Conservation (phyloP, 108 stramenopile genomes). For the Cyclostephanos tholiformis region DNA sequence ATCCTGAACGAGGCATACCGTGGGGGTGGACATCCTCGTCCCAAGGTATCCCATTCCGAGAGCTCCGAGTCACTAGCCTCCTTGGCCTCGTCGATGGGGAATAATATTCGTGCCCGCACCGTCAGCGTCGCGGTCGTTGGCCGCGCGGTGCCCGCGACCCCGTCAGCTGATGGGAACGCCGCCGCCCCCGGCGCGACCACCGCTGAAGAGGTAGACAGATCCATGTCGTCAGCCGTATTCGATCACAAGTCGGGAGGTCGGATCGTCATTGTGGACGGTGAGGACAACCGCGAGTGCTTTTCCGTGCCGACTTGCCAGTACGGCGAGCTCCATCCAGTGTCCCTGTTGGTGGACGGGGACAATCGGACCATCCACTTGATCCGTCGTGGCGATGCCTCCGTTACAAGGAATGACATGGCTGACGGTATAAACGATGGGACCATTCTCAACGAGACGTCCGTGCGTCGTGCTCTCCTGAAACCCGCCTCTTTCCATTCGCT, state of each 20-base stretch:
- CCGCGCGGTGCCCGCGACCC: neutral
- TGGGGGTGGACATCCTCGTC: neutral
- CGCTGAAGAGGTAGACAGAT: neutral
- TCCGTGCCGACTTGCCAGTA: conserved; percentile 40
- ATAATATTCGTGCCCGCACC: neutral
- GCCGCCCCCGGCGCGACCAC: neutral
- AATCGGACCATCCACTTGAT: conserved; percentile 35
- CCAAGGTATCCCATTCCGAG: conserved; percentile 1
- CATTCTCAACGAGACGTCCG: neutral
- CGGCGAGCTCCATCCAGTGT: conserved; percentile 7
- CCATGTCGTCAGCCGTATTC: neutral
- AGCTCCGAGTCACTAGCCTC: conserved; percentile 20
- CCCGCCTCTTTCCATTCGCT: conserved; percentile 8
- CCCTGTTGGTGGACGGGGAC: conserved; percentile 33
- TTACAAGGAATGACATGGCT: neutral
- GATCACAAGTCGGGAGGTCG: neutral
- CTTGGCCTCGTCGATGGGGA: conserved; percentile 14
- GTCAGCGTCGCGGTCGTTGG: conserved; percentile 6
- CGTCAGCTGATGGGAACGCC: neutral
- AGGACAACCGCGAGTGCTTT: conserved; percentile 43
- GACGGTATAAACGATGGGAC: neutral
- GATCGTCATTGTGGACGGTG: conserved; percentile 37
- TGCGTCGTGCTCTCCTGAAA: conserved; percentile 24
- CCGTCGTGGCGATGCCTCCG: neutral
- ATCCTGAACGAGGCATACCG: conserved; percentile 33